A percentile compares a stretch with the other conserved stretches of the same genome.
Conservation (phyloP, 257 asterid genomes). For the Haberlea rhodopensis region DNA sequence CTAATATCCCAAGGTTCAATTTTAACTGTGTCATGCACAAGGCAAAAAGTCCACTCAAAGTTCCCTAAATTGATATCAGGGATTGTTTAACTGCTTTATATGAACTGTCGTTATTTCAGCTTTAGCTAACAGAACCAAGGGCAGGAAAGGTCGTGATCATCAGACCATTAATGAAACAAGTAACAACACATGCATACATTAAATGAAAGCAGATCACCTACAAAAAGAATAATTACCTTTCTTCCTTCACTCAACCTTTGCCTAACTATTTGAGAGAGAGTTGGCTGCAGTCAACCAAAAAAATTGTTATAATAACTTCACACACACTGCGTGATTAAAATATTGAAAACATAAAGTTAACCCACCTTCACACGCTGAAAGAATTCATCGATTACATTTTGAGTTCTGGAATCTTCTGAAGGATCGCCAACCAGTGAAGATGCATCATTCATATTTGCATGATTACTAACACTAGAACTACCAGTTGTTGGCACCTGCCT, state of each 20-base stretch:
- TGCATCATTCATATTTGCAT: constrained; percentile 35
- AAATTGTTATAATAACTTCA: constrained; percentile 13
- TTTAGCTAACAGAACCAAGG: too few species aligned
- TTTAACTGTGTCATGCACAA: not conserved
- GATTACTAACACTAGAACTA: constrained; percentile 49
- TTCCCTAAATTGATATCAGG: not conserved
- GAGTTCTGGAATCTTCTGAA: constrained; percentile 57
- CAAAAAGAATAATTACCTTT: constrained; percentile 55
- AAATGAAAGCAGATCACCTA: constrained; percentile 14
- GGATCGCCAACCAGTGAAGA: constrained; percentile 40
- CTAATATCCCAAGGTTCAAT: not conserved
- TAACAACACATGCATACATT: not conserved
- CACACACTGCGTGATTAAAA: not conserved
- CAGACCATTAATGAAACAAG: not conserved
- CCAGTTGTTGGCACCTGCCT: constrained; percentile 53
- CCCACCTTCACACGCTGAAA: constrained; percentile 76
- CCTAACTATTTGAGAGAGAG: constrained; percentile 76
- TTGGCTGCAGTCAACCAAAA: constrained; percentile 54
- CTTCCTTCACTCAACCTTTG: constrained; percentile 88
- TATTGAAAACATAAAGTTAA: constrained; percentile 8
- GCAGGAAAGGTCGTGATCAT: not conserved
- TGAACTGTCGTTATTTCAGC: not conserved
- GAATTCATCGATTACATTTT: constrained; percentile 76
- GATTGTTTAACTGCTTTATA: not conserved
- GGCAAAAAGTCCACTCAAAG: not conserved